phyloP scores from a whole-genome alignment of 2,329 filamentous ascomycete species.

The Venturia asperata region DNA sequence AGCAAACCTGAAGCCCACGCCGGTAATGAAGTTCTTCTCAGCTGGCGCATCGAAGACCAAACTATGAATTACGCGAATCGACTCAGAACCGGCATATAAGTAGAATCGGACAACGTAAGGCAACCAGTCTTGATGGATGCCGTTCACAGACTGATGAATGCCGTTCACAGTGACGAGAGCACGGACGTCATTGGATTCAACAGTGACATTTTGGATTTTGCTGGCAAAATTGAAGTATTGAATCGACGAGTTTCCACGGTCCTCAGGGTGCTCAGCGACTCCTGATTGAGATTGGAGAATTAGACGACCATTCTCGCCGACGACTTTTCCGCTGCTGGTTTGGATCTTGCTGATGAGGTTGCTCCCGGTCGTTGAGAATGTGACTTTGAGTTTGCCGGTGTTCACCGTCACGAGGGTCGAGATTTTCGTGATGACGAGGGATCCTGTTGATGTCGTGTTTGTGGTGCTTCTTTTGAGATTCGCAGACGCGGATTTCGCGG shows the following conservation, averaged over 20 bases:
- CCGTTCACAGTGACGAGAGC: constrained; percentile 43
- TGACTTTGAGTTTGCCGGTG: constrained; percentile 30
- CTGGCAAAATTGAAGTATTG: constrained; percentile 44
- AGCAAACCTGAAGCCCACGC: constrained; percentile 49
- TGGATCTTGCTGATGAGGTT: constrained; percentile 28
- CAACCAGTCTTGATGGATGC: too few relatives aligned
- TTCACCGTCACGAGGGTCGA: not conserved
- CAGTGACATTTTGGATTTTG: constrained; percentile 45
- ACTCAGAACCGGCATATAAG: constrained; percentile 50
- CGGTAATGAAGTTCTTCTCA: constrained; percentile 46
- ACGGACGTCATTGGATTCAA: constrained; percentile 38
- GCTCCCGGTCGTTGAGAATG: constrained; percentile 31
- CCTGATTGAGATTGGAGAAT: constrained; percentile 48
- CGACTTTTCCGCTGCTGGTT: constrained; percentile 34
- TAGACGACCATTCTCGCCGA: constrained; percentile 36
- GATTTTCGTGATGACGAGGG: not conserved
- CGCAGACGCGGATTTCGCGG: not conserved
- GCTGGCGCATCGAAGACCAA: constrained; percentile 49
- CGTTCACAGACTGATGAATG: constrained; percentile 31
- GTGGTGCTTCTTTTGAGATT: not conserved
- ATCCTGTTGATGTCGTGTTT: not conserved
- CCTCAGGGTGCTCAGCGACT: constrained; percentile 36
- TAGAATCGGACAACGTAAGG: constrained; percentile 53
- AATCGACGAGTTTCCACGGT: constrained; percentile 32
- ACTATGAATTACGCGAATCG: constrained; percentile 49